Percentiles rank a stretch among this genome's conserved stretches.
phyloP scores from a whole-genome alignment of 2,329 filamentous ascomycete species.

The Cercospora nicotianae region DNA sequence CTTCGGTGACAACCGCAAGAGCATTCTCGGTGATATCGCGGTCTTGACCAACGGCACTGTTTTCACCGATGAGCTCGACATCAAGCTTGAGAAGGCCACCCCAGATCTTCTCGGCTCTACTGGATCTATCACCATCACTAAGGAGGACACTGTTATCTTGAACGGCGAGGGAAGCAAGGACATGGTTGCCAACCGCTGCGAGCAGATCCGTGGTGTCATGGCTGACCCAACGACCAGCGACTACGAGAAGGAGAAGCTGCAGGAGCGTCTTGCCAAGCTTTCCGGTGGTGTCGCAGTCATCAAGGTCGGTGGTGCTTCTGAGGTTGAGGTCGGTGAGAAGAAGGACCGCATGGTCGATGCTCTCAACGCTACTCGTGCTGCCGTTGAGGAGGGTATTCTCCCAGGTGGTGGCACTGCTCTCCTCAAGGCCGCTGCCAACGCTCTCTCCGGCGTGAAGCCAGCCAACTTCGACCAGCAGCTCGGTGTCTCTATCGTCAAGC shows the following conservation, averaged over 20 bases:
- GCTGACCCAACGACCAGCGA: constrained; percentile 90
- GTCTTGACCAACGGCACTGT: constrained; percentile 95
- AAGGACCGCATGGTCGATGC: constrained; percentile 99
- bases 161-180: constrained; percentile 98
- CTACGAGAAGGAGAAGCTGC: constrained; percentile 99
- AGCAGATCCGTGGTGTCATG: constrained; percentile 98
- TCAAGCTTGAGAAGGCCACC: constrained; percentile 98
- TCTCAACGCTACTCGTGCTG: constrained; percentile 94
- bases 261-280: constrained; percentile 98
- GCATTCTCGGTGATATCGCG: constrained; percentile 93
- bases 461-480: constrained; percentile 99
- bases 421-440: constrained; percentile 92
- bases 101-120: constrained; percentile 94
- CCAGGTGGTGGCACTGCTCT: constrained; percentile 97
- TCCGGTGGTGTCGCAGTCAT: constrained; percentile 99
- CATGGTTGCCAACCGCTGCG: constrained; percentile 86
- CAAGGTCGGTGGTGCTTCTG: constrained; percentile 95
- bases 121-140: constrained; percentile 98
- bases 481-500: constrained; percentile 96
- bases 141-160: constrained; percentile 98
- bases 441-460: constrained; percentile 77
- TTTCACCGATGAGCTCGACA: constrained; percentile 96
- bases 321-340: constrained; percentile 99
- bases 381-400: constrained; percentile 98
- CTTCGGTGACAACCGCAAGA: constrained; percentile 99